Evolutionary conservation across 306 rosid species (phyloP).

Genomic region (Hippophae tibetana): DNA sequence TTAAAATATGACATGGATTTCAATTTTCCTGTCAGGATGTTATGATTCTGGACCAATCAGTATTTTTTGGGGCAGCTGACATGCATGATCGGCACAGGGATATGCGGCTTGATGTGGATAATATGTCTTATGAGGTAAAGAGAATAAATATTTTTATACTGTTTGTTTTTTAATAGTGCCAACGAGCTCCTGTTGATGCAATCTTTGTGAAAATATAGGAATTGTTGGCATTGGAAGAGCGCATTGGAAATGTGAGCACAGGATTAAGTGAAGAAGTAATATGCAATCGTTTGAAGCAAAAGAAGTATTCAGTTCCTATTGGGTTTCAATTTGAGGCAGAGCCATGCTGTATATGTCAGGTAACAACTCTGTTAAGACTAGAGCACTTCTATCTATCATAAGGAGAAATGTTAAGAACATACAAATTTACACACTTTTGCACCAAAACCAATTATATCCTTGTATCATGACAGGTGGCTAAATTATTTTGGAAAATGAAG

Average conservation of each 20-base stretch:
- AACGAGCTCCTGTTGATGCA: not conserved
- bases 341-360: constrained; percentile 92
- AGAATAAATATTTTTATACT: constrained; percentile 12
- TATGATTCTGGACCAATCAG: constrained; percentile 67
- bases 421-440: not conserved
- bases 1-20: not conserved
- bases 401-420: not conserved
- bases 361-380: constrained; percentile 15
- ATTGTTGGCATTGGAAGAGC: constrained; percentile 77
- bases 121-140: constrained; percentile 88
- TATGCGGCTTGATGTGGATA: constrained; percentile 93
- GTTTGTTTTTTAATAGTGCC: constrained; percentile 5
- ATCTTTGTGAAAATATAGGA: constrained; percentile 35
- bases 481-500: no score
- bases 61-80: constrained; percentile 70
- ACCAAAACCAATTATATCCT: not conserved
- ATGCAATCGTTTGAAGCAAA: constrained; percentile 48
- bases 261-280: constrained; percentile 63
- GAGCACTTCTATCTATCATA: not conserved
- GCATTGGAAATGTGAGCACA: constrained; percentile 73
- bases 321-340: constrained; percentile 37
- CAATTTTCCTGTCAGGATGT: constrained; percentile 46
- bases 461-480: no score
- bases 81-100: constrained; percentile 87
- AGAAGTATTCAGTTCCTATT: constrained; percentile 20